Evolutionary conservation across 2,329 filamentous ascomycete genomes (phyloP).

Genomic region (Aciculosporium take): DNA sequence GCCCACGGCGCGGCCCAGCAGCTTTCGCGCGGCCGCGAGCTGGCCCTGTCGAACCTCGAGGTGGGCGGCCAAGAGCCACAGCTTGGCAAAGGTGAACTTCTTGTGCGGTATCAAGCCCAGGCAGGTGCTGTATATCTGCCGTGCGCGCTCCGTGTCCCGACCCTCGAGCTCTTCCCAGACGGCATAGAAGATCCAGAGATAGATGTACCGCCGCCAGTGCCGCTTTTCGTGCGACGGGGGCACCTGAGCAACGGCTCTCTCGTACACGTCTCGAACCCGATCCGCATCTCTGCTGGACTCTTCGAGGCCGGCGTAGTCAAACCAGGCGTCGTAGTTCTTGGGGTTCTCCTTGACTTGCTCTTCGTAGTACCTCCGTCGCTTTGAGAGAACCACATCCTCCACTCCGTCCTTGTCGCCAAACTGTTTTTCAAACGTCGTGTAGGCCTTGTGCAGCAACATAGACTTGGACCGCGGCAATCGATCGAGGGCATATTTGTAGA

Average conservation of each 20-base stretch:
- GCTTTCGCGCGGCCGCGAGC: constrained; percentile 68
- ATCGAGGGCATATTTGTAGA: constrained; percentile 94
- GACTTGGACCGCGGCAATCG: constrained; percentile 80
- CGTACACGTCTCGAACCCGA: constrained; percentile 81
- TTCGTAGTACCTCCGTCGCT: constrained; percentile 85
- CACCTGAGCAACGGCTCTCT: constrained; percentile 87
- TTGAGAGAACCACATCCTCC: constrained; percentile 90
- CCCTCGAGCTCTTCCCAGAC: constrained; percentile 85
- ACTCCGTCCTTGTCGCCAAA: constrained; percentile 88
- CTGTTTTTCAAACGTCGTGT: constrained; percentile 97
- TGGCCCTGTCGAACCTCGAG: constrained; percentile 85
- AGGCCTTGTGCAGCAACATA: constrained; percentile 74
- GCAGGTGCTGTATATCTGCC: constrained; percentile 83
- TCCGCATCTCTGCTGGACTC: constrained; percentile 73
- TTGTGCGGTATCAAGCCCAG: constrained; percentile 84
- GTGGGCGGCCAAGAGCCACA: constrained; percentile 87
- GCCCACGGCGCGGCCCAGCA: constrained; percentile 77
- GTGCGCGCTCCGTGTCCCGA: constrained; percentile 61
- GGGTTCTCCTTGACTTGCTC: constrained; percentile 86
- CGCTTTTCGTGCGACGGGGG: constrained; percentile 93
- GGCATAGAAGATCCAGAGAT: constrained; percentile 95
- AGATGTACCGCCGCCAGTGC: constrained; percentile 94
- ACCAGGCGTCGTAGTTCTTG: constrained; percentile 95
- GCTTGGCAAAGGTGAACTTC: constrained; percentile 91
- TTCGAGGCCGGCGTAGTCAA: constrained; percentile 85